phyloP scores from a whole-genome alignment of 768 basidiomycete genomes.

The Mycena crocata region DNA sequence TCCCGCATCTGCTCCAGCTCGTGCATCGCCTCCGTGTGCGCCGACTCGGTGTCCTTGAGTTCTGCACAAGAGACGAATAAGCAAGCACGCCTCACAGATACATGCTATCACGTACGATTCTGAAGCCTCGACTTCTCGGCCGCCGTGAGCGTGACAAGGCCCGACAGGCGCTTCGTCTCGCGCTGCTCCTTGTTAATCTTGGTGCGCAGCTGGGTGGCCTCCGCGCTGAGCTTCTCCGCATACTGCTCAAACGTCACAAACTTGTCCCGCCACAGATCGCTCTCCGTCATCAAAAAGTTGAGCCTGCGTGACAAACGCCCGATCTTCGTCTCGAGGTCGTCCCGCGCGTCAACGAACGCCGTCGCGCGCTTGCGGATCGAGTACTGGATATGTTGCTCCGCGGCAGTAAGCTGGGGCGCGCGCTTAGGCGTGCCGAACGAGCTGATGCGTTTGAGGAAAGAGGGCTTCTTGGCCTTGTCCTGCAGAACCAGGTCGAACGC shows the following conservation, averaged over 20 bases:
- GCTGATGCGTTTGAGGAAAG: conserved; percentile 85
- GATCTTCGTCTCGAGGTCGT: conserved; percentile 94
- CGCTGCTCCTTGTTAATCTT: conserved; percentile 94
- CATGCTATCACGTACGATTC: conserved; percentile 65
- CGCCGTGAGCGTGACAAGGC: conserved; percentile 80
- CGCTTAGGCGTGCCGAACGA: conserved; percentile 78
- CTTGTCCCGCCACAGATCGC: conserved; percentile 91
- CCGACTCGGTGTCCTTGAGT: conserved; percentile 82
- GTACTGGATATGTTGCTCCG: conserved; percentile 87
- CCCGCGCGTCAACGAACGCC: conserved; percentile 92
- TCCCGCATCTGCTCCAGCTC: conserved; percentile 88
- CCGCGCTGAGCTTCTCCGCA: conserved; percentile 88
- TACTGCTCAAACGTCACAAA: conserved; percentile 95
- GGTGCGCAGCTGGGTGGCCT: conserved; percentile 84
- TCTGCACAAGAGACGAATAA: conserved; percentile 56
- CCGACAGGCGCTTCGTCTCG: conserved; percentile 87
- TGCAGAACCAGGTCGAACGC: conserved; percentile 90
- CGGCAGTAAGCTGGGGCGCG: conserved; percentile 77
- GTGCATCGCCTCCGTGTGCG: conserved; percentile 82
- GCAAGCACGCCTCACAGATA: background rate
- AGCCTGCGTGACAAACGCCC: conserved; percentile 86
- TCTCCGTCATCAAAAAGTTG: conserved; percentile 93
- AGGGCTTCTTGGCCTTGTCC: conserved; percentile 93
- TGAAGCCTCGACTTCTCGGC: conserved; percentile 85
- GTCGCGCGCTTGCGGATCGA: conserved; percentile 95